Conservation (phyloP, 768 basidiomycete genomes). For the Agaricus subrufescens region DNA sequence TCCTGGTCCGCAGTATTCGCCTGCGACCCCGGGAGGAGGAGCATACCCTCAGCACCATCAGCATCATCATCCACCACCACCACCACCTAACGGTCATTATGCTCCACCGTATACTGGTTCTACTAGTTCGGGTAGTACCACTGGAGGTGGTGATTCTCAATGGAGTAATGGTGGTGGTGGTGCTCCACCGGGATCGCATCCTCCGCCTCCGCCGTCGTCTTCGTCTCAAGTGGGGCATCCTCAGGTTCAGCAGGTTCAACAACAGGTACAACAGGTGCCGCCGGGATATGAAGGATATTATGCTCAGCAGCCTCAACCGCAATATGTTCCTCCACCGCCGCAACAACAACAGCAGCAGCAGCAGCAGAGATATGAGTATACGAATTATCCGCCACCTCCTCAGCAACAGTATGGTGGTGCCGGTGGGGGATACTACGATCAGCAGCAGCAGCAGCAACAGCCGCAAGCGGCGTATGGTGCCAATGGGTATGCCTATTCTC, state of each 20-base stretch:
- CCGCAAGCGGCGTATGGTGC: too few species aligned
- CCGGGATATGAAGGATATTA: constrained; percentile 25
- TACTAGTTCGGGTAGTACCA: background rate
- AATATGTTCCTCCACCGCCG: constrained; percentile 15
- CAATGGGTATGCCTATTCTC: too few species aligned
- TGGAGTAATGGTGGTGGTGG: background rate
- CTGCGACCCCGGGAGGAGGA: background rate
- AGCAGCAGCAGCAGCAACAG: constrained; percentile 17
- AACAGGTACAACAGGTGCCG: constrained; percentile 16
- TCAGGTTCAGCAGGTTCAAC: constrained; percentile 1
- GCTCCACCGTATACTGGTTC: constrained; percentile 9
- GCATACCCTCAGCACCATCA: background rate
- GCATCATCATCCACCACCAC: background rate
- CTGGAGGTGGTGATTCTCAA: background rate
- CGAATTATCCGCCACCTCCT: constrained; percentile 21
- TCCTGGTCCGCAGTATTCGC: constrained; percentile 2
- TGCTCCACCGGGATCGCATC: background rate
- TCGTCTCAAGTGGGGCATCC: too few species aligned
- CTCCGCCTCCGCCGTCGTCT: too few species aligned
- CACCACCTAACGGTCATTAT: constrained; percentile 1
- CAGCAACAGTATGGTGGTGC: constrained; percentile 23
- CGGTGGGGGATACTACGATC: constrained; percentile 27
- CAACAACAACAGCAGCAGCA: constrained; percentile 3
- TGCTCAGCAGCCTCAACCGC: constrained; percentile 17
- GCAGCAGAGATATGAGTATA: constrained; percentile 21